A percentile compares a stretch with the other conserved stretches of the same genome.
Conservation (phyloP, 441 rosid genomes). For the Brassica hybrid region DNA sequence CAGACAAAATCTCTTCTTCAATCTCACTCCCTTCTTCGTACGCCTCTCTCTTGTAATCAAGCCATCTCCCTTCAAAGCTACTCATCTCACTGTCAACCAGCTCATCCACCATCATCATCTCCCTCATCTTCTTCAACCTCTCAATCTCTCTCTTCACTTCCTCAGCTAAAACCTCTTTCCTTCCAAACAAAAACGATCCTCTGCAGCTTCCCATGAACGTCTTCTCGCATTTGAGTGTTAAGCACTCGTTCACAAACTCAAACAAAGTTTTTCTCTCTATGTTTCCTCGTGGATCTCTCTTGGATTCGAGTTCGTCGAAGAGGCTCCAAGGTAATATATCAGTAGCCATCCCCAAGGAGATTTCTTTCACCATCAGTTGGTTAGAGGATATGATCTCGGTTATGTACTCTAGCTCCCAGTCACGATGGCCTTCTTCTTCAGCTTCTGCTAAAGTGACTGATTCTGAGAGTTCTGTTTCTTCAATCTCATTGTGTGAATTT, state of each 20-base stretch:
- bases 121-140: constrained; percentile 62
- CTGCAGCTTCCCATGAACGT: constrained; percentile 49
- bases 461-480: constrained; percentile 50
- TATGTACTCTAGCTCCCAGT: constrained; percentile 68
- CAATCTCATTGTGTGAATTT: constrained; percentile 22
- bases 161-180: constrained; percentile 55
- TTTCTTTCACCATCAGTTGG: constrained; percentile 51
- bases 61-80: constrained; percentile 66
- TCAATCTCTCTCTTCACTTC: constrained; percentile 60
- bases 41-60: constrained; percentile 64
- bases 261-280: constrained; percentile 56
- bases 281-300: constrained; percentile 42
- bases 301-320: constrained; percentile 38
- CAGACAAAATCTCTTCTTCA: constrained; percentile 63
- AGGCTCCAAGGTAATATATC: constrained; percentile 48
- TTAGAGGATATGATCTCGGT: constrained; percentile 47
- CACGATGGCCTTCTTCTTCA: constrained; percentile 41
- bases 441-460: constrained; percentile 43
- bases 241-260: constrained; percentile 59
- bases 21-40: constrained; percentile 70
- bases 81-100: constrained; percentile 84
- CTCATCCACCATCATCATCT: constrained; percentile 73
- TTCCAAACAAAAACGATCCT: constrained; percentile 49
- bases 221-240: constrained; percentile 48
- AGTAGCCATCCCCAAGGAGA: constrained; percentile 44